A percentile compares a stretch with the other conserved stretches of the same genome.
Evolutionary conservation across 2,329 filamentous ascomycete species (phyloP).

Genomic region (Akanthomyces uredinophilus): DNA sequence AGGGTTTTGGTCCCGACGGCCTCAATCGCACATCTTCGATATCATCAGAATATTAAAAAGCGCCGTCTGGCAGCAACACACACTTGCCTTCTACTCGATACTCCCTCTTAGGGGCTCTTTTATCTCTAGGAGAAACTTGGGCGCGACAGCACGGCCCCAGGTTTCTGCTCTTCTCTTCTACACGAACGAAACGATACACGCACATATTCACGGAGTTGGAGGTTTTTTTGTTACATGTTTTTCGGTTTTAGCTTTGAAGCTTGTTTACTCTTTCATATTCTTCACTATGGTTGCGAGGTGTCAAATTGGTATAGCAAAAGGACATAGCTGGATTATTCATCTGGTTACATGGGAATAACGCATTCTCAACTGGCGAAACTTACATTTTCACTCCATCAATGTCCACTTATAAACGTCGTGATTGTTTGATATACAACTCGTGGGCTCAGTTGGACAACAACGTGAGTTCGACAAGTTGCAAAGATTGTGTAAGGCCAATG

Average conservation of each 20-base stretch:
- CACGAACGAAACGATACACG: slow-evolving; percentile 13
- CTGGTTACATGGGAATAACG: neutral
- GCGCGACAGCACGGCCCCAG: slow-evolving; percentile 9
- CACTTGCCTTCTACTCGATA: neutral
- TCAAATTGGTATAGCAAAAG: neutral
- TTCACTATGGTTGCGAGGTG: neutral
- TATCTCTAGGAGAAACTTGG: neutral
- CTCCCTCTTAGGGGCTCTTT: neutral
- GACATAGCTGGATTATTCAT: neutral
- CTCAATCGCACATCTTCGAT: neutral
- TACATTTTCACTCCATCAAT: neutral
- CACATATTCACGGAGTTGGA: slow-evolving; percentile 10
- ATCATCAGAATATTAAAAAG: neutral
- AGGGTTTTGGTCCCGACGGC: no score
- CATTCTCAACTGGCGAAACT: neutral
- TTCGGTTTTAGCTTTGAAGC: neutral
- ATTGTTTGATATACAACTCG: no score
- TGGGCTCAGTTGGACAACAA: no score
- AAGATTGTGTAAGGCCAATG: no score
- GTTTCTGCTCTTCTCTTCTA: neutral
- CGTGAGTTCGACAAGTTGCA: no score
- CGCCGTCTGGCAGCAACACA: neutral
- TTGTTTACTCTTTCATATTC: neutral
- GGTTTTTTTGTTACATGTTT: neutral
- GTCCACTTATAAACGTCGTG: no score